Base-by-base conservation (phyloP, 495 filamentous ascomycete genomes). In the Talaromyces nanjingensis region DNA sequence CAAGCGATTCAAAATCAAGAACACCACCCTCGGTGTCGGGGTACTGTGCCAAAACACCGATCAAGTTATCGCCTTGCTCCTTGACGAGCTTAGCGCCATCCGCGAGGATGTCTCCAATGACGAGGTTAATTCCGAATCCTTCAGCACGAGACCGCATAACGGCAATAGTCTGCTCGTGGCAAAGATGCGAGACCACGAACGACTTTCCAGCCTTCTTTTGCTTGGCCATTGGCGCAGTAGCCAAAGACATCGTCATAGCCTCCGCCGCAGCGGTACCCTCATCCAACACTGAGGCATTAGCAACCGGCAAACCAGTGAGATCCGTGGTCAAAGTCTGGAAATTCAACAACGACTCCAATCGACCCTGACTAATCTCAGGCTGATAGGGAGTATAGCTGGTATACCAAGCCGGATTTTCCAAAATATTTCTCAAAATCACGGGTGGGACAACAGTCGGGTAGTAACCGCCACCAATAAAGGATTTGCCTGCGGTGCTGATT, bases 371-470 rank as follows among this genome's bases (percentile, higher is more conserved):
- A 79, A 98, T 98, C 77, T 98, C 94, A 2, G 94, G 93, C 73
- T 98, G 94, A 74, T 98, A 98, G 27, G 94, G 94, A 0, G 94
- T 98, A 72, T 98, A 98, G 73, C 93, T 97, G 47, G 94, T 98
- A 76, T 98, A 98, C 94, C 94, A 98, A 16, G 88, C 96, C 1
- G 94, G 94, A 69, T 87, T 91, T 81, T 98, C 93, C 33, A 98
- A 79, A 8, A 98, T 83, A 73, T 98, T 98, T 69, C 94, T 83
- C 76, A 96, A 91, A 71, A 98, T 97, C 34, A 98, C 94, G 60
- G 91, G 88, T 18, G 94, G 94, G 1, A 91, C 88, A 67, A 86
- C 84, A 45, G 94, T 93, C 14, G 86, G 89, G 63, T 91, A 89
- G 81, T 98, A 98, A 49, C 94, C 94, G 55, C 83, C 86, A 4